Base-by-base conservation (phyloP, 768 basidiomycete genomes). In the Boletales sp. region DNA sequence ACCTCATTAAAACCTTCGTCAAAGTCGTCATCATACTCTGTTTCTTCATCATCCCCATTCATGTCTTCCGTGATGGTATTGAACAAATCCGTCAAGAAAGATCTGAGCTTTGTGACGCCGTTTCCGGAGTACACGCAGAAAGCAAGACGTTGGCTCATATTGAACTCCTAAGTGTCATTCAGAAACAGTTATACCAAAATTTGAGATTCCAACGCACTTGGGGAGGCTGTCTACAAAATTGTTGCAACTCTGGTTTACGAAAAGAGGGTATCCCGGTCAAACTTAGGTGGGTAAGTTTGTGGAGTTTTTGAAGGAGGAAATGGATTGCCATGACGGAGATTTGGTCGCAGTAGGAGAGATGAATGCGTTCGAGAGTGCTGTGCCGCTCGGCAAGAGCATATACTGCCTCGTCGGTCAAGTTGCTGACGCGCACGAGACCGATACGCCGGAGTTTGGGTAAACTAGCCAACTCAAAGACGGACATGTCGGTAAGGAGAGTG, bases 91-190 rank as follows among this genome's bases (percentile, higher is more conserved):
- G 80, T 85, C 41, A 99, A 73, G 66, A 84, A 94, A 15, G 81
- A 72, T 30, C 95, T 80, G 17, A 99, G 77, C 42, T 92, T 84
- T 11, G 79, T 72, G 2, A 99, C 90, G 8, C 95, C 94, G 56
- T 85, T 84, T 18, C 93, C 91, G 11, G 95, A 97, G 72, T 90
- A 99, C 14, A 99, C 97, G 69, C 97, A 98, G 65, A 98, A 99
- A 5, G 91, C 83, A 17, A 81, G 75, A 43, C 91, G 83, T 65
- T 99, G 97, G 41, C 84, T 86, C 34, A 84, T 76, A 62, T 90
- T 97, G 68, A 95, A 98, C 48, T 95, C 92, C 92, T 95, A 62
- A 40, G 21, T 42, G 8, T 14, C 8, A 10, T 41, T 59, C 35
- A 56, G 56, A 35, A n/a, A 32, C 6, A 34, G 30, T 8, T 27